These are phyloP conservation scores for Athelia psychrophila DNA, from an alignment of 1,284 basidiomycete species.

Conservation along the genomic window DNA sequence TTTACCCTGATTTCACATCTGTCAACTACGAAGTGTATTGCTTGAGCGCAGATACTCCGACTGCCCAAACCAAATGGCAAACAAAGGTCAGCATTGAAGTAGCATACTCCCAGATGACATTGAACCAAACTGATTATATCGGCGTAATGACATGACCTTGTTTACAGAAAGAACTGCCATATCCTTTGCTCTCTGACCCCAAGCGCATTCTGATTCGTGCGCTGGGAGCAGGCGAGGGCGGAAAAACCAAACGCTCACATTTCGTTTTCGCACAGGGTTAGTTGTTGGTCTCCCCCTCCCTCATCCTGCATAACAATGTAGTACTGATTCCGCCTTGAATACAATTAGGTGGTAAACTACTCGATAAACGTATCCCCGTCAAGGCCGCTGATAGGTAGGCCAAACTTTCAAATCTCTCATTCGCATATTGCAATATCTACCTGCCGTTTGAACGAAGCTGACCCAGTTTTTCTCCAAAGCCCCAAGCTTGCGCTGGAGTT, in stretches of 20 bases:
- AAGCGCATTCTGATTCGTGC: slow-evolving; percentile 76
- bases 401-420: neutral
- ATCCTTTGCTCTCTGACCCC: slow-evolving; percentile 85
- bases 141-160: neutral
- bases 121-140: neutral
- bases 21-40: slow-evolving; percentile 81
- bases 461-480: slow-evolving; percentile 15
- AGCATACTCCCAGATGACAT: too few relatives aligned
- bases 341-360: slow-evolving; percentile 81
- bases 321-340: too few relatives aligned
- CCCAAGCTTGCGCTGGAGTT: slow-evolving; percentile 40
- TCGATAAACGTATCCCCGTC: slow-evolving; percentile 81
- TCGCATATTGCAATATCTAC: neutral
- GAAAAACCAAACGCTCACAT: slow-evolving; percentile 85
- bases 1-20: slow-evolving; percentile 70
- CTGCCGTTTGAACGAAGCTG: neutral
- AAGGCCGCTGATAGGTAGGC: slow-evolving; percentile 77
- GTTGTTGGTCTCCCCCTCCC: too few relatives aligned
- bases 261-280: slow-evolving; percentile 90
- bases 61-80: slow-evolving; percentile 82
- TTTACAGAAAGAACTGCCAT: slow-evolving; percentile 75
- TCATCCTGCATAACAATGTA: too few relatives aligned
- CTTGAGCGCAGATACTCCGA: slow-evolving; percentile 79
- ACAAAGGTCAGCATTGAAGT: slow-evolving; percentile 75
- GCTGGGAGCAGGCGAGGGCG: slow-evolving; percentile 80